Conservation (phyloP, 225 moss, liverwort and hornwort genomes). For the Ulota crispa region DNA sequence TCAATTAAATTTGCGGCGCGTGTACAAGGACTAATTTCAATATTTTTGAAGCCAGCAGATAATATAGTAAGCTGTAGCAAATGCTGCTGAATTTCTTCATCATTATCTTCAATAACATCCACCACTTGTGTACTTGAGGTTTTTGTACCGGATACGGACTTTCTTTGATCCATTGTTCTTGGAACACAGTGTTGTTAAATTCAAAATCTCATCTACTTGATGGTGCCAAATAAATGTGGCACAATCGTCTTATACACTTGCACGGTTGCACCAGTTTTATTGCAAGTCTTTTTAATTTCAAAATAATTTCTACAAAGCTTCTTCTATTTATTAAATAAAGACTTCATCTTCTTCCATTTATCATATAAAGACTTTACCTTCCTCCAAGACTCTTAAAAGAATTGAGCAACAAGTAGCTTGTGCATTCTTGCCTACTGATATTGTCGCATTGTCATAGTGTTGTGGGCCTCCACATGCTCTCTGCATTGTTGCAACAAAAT, state of each 20-base stretch:
- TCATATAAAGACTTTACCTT: not conserved
- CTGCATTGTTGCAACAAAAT: not conserved
- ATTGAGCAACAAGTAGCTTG: not conserved
- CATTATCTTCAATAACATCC: too few species aligned
- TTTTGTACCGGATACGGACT: not conserved
- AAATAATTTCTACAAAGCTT: not conserved
- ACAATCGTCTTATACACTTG: not conserved
- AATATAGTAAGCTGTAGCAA: too few species aligned
- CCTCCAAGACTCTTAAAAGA: not conserved
- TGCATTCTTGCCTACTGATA: not conserved
- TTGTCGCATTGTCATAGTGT: not conserved
- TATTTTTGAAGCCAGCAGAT: too few species aligned
- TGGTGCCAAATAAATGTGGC: not conserved
- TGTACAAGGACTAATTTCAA: too few species aligned
- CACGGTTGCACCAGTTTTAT: not conserved
- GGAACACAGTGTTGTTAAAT: not conserved
- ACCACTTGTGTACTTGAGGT: not conserved
- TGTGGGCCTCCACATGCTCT: not conserved
- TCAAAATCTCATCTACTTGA: not conserved
- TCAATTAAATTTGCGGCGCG: too few species aligned
- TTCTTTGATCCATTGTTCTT: not conserved
- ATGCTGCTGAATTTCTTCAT: too few species aligned
- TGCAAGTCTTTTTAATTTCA: not conserved
- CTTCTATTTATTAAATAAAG: not conserved
- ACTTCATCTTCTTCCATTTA: too few species aligned